Evolutionary conservation across 176 grass and related monocot species (phyloP), one percentile per base, ranked within the genome.

Genomic region (Phyllostachys edulis): DNA sequence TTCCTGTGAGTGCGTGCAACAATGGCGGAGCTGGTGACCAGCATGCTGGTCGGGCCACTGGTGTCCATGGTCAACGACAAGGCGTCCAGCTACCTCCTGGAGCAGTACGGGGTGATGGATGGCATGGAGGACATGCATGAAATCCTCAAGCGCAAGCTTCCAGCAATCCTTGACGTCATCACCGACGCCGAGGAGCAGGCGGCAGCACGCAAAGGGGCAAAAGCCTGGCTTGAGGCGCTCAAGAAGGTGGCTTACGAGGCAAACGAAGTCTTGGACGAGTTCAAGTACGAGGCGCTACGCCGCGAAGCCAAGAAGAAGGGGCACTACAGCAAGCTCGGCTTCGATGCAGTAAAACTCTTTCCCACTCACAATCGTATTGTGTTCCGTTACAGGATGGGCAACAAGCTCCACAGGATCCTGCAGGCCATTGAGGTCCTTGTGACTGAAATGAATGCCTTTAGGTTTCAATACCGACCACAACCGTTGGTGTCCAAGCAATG

Each of bases 221-320:
- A 62, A 32, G 32, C 24, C 0, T 81, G 75, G 76, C 56, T 89
- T 3, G 5, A 1, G 6, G 71, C 45, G 5, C 60, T 85, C 26
- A 70, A 69, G 54, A 18, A 26, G 47, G 76, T 45, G 6, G 87
- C 82, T 13, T 85, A 89, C 50, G 82, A 85, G 24, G 76, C 76
- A 4, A 82, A 81, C 0, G 82, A 89, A 18, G 8, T 89, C 37
- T 77, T 89, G 1, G 87, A 89, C 13, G 82, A 85, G 10, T 81
- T 89, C 51, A 59, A 65, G 37, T 80, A 80, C 26, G 82, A 81
- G 68, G 57, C 63, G 14, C 57, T 81, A 9, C 67, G 69, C 0
- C 75, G 16, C 4, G 79, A 84, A 46, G 73, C 63, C 8, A 71
- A 47, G 68, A 71, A 71, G 41, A 71, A 71, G 1, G 44, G 69